phyloP scores from a whole-genome alignment of 192 early-diverging fungal genomes.

The Rhizophagus sp. region DNA sequence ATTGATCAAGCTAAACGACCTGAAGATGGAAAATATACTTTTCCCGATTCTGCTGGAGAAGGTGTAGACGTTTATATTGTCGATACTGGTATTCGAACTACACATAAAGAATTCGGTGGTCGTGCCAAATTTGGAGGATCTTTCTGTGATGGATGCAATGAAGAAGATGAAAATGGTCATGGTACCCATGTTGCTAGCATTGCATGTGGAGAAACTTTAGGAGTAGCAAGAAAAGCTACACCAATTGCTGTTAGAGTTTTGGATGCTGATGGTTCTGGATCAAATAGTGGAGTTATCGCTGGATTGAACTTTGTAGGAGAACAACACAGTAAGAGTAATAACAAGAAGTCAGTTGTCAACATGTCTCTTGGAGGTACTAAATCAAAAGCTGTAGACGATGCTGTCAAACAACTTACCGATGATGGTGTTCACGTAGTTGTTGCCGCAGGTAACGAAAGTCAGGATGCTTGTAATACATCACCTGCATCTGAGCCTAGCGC shows the following conservation, averaged over 20 bases:
- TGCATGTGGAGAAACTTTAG: constrained; percentile 18
- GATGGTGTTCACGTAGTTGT: constrained; percentile 54
- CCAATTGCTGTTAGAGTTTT: constrained; percentile 31
- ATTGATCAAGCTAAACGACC: no score
- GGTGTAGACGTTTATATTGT: no score
- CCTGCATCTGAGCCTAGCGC: constrained; percentile 53
- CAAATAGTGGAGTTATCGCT: constrained; percentile 51
- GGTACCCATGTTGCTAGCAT: constrained; percentile 87
- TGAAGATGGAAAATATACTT: no score
- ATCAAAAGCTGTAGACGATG: constrained; percentile 30
- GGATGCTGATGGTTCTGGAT: constrained; percentile 51
- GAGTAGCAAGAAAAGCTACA: constrained; percentile 51
- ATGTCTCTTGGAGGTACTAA: constrained; percentile 40
- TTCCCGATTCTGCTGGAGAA: no score
- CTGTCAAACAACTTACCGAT: constrained; percentile 37
- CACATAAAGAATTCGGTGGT: constrained; percentile 63
- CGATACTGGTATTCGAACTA: no score
- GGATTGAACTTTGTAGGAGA: constrained; percentile 63
- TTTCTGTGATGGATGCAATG: constrained; percentile 52
- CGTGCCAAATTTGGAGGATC: constrained; percentile 62
- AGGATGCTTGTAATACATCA: constrained; percentile 50
- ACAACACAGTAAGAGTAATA: not conserved
- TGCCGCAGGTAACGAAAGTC: constrained; percentile 61
- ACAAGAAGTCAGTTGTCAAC: constrained; percentile 12
- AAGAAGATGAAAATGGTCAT: constrained; percentile 38